Conservation (phyloP, 192 early-diverging fungal genomes). For the Coemansia sp. region DNA sequence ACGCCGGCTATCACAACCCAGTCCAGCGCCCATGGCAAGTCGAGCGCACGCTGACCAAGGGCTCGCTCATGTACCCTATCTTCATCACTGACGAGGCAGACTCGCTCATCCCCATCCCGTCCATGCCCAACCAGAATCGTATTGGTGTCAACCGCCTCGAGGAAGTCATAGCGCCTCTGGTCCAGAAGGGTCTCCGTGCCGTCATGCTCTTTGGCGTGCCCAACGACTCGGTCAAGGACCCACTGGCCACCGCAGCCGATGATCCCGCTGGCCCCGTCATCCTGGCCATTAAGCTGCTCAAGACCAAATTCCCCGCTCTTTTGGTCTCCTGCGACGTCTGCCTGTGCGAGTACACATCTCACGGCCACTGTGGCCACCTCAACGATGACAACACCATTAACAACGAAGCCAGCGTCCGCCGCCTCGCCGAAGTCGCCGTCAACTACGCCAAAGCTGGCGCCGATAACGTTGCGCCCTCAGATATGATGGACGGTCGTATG, state of each 20-base stretch:
- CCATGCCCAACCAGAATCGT: conserved; percentile 87
- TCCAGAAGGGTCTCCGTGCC: conserved; percentile 81
- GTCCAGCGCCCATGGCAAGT: conserved; percentile 81
- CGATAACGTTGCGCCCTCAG: conserved; percentile 89
- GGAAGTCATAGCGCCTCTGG: conserved; percentile 76
- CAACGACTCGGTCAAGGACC: conserved; percentile 70
- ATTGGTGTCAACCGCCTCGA: conserved; percentile 81
- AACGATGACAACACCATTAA: conserved; percentile 80
- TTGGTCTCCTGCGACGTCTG: conserved; percentile 95
- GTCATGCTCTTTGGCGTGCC: conserved; percentile 97
- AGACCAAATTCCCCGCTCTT: conserved; percentile 74
- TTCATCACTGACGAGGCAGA: conserved; percentile 87
- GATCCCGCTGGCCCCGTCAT: conserved; percentile 85
- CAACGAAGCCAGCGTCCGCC: conserved; percentile 74
- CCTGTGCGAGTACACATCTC: conserved; percentile 93
- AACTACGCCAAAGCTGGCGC: conserved; percentile 91
- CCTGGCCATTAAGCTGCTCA: conserved; percentile 76
- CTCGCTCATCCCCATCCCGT: conserved; percentile 73
- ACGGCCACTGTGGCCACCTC: conserved; percentile 94
- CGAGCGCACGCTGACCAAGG: conserved; percentile 67
- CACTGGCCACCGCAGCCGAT: conserved; percentile 77
- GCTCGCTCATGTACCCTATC: conserved; percentile 88
- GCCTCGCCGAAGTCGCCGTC: conserved; percentile 83
- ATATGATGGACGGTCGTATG: conserved; percentile 99
- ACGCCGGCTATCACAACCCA: conserved; percentile 86